phyloP scores from a whole-genome alignment of 768 basidiomycete genomes.

The Boletus sp. region DNA sequence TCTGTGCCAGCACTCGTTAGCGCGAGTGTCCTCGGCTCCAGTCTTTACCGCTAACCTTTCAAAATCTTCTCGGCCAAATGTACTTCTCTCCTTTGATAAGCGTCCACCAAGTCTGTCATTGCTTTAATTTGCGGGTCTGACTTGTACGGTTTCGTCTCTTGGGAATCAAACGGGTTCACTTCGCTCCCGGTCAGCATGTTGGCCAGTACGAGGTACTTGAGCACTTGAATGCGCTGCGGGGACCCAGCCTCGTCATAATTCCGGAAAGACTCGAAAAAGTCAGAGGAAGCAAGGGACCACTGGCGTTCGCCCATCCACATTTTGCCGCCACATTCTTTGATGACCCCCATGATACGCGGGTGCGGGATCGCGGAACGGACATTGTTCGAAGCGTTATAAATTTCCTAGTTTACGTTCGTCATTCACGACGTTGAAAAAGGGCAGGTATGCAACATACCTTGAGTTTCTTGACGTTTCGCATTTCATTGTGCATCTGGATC shows the following conservation, averaged over 20 bases:
- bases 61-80: conserved; percentile 97
- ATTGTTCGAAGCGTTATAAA: conserved; percentile 91
- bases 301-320: conserved; percentile 99
- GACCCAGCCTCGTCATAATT: conserved; percentile 99
- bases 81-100: conserved; percentile 94
- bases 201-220: conserved; percentile 96
- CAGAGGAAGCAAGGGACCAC: conserved; percentile 95
- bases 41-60: conserved; percentile 54
- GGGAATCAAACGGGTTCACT: conserved; percentile 98
- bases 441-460: conserved; percentile 53
- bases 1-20: conserved; percentile 45
- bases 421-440: background rate
- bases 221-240: conserved; percentile 93
- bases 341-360: conserved; percentile 97
- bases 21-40: background rate
- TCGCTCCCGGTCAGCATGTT: conserved; percentile 99
- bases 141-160: conserved; percentile 99
- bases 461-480: conserved; percentile 91
- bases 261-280: conserved; percentile 98
- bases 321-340: conserved; percentile 98
- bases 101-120: conserved; percentile 96
- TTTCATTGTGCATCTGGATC: conserved; percentile 99
- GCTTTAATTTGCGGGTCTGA: conserved; percentile 95
- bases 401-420: conserved; percentile 62
- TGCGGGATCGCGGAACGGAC: conserved; percentile 97